Percentiles rank a stretch among this genome's conserved stretches.
Evolutionary conservation across 1,139 yeast species (phyloP).

Genomic region (Scheffersomyces illinoinensis): DNA sequence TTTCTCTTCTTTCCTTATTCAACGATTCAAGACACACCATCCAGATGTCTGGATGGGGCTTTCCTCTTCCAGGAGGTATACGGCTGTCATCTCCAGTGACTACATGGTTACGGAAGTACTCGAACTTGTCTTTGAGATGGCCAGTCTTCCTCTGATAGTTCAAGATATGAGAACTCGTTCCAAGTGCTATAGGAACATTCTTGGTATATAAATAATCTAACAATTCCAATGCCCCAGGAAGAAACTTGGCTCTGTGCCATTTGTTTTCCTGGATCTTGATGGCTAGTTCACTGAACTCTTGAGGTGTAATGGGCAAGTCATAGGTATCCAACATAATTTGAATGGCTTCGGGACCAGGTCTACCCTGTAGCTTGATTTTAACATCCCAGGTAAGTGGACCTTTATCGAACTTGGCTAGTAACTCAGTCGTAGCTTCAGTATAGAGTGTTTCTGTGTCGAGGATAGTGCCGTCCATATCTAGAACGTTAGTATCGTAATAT

Average conservation of each 20-base stretch:
- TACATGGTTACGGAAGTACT: slow-evolving; percentile 62
- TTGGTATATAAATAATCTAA: slow-evolving; percentile 48
- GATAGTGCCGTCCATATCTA: slow-evolving; percentile 92
- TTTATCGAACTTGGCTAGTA: slow-evolving; percentile 67
- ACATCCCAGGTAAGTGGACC: slow-evolving; percentile 89
- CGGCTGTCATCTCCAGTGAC: slow-evolving; percentile 89
- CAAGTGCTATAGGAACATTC: slow-evolving; percentile 79
- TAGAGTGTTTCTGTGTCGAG: slow-evolving; percentile 90
- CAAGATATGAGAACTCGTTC: slow-evolving; percentile 74
- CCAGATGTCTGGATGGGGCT: slow-evolving; percentile 95
- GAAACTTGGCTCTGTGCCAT: slow-evolving; percentile 66
- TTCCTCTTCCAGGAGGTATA: slow-evolving; percentile 82
- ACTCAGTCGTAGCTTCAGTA: slow-evolving; percentile 69
- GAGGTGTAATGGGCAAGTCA: slow-evolving; percentile 64
- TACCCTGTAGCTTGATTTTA: slow-evolving; percentile 82
- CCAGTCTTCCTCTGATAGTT: slow-evolving; percentile 69
- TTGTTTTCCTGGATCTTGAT: slow-evolving; percentile 52
- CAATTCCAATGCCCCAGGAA: slow-evolving; percentile 85
- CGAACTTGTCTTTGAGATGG: slow-evolving; percentile 63
- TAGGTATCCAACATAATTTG: slow-evolving; percentile 65
- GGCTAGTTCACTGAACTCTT: slow-evolving; percentile 55
- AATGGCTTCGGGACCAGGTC: slow-evolving; percentile 76
- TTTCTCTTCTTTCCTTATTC: slow-evolving; percentile 45
- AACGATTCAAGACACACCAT: slow-evolving; percentile 70
- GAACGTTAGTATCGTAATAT: slow-evolving; percentile 12